Conservation (phyloP, 2,329 filamentous ascomycete genomes). For the Fusarium verrucosum region DNA sequence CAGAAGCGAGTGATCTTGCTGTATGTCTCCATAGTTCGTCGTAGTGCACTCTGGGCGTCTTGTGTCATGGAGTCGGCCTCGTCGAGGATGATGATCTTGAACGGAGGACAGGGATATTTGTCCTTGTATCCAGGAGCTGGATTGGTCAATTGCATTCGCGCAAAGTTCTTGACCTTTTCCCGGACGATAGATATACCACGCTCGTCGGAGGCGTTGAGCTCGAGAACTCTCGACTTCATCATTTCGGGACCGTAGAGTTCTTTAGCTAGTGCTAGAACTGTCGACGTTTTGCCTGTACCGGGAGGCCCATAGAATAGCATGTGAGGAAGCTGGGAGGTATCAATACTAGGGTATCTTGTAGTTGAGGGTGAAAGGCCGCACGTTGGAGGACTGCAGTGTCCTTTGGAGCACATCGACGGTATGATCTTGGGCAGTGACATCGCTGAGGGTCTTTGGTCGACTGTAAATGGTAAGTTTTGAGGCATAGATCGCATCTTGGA, state of each 20-base stretch:
- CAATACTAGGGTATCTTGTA: background rate
- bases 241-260: constrained; percentile 97
- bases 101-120: constrained; percentile 91
- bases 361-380: constrained; percentile 50
- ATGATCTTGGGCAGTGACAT: constrained; percentile 98
- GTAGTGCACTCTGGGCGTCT: constrained; percentile 91
- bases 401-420: constrained; percentile 92
- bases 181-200: constrained; percentile 96
- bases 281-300: constrained; percentile 97
- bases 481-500: background rate
- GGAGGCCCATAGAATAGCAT: constrained; percentile 99
- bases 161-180: constrained; percentile 98
- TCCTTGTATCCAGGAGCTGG: constrained; percentile 73
- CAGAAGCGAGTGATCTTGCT: constrained; percentile 96
- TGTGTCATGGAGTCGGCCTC: constrained; percentile 99
- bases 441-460: constrained; percentile 89
- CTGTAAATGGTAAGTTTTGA: constrained; percentile 56
- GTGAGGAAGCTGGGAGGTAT: constrained; percentile 74
- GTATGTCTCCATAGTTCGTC: constrained; percentile 98
- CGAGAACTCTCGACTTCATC: constrained; percentile 92
- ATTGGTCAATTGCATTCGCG: constrained; percentile 90
- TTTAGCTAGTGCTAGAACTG: constrained; percentile 94
- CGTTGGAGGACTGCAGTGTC: constrained; percentile 93
- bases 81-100: constrained; percentile 98
- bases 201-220: constrained; percentile 98